Base-by-base conservation (phyloP, 2,329 filamentous ascomycete species). In the Chlorencoelia australis region DNA sequence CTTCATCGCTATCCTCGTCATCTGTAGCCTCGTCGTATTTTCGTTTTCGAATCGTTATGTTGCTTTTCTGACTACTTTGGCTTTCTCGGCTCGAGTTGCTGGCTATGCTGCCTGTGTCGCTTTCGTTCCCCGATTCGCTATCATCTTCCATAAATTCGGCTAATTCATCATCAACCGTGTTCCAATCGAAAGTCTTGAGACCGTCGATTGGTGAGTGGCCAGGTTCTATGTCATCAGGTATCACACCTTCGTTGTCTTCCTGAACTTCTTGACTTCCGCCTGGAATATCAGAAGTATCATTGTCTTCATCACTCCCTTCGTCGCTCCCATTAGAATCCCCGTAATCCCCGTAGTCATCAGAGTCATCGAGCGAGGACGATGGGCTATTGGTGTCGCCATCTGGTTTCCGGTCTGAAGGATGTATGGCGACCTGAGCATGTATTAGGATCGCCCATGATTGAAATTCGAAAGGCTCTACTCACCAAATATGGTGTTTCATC, bases 101-200 rank as follows among this genome's bases (percentile, higher is more conserved):
- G 10, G 39, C 44, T 5, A 41, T 44, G 15, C 48, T 49, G 18
- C 47, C 48, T 3, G 47, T 47, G 37, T 54, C 52, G 29, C 65
- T 65, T 9, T 66, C 68, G 28, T 66, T 67, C 1, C 69, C 70
- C 2, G 62, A 67, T 17, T 68, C 71, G 6, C 64, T 62, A 7
- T 67, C 71, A 5, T 64, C 62, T 7, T 70, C 71, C 47, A 91
- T 62, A 47, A 91, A 88, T 30, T 85, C 83, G 10, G 73, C 74
- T 7, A 93, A 63, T 51, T 93, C 86, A 40, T 82, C 77, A 46
- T 86, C 78, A 2, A 73, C 69, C 7, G 63, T 67, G 4, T 65
- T 71, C 67, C 77, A 79, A 52, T 83, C 69, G 37, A 80, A 74
- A 10, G 63, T 60, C 39, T 68, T 66, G 4, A 76, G 57, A 34